Conservation (phyloP, 1,284 basidiomycete genomes). For the Naganishia sp. region DNA sequence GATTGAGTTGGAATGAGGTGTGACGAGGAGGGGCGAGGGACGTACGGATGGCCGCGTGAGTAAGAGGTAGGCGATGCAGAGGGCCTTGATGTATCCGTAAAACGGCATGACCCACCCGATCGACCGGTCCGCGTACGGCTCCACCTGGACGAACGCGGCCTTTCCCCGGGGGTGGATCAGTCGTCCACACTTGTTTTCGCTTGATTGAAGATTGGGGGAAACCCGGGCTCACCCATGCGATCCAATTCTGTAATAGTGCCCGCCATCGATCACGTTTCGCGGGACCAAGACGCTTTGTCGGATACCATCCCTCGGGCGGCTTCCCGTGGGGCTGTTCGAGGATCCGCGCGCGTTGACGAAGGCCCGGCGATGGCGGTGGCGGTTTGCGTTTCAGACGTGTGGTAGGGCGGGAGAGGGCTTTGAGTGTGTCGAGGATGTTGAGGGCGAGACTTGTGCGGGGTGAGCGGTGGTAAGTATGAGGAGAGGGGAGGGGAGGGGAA, state of each 20-base stretch:
- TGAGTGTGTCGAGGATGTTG: constrained; percentile 18
- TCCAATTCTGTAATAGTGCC: constrained; percentile 21
- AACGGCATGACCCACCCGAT: constrained; percentile 17
- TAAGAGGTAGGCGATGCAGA: constrained; percentile 15
- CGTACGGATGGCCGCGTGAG: constrained; percentile 23
- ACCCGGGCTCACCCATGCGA: constrained; percentile 16
- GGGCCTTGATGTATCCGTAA: constrained; percentile 11
- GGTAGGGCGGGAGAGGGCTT: constrained; percentile 12
- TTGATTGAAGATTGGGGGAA: neutral
- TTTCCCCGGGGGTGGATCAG: neutral
- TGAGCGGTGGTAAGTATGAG: neutral
- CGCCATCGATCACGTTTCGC: constrained; percentile 18
- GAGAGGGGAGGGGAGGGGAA: neutral
- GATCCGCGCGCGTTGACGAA: neutral
- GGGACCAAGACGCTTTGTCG: constrained; percentile 1
- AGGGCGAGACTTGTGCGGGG: constrained; percentile 3
- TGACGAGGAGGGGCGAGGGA: neutral
- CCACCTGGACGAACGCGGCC: constrained; percentile 4
- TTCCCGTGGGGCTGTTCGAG: neutral
- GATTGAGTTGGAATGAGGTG: neutral
- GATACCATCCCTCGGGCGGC: constrained; percentile 6
- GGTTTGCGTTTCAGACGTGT: neutral
- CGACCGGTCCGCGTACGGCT: constrained; percentile 7
- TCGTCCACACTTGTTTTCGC: too few species aligned
- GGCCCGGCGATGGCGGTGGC: neutral